Percentiles rank a stretch among this genome's conserved stretches.
Evolutionary conservation across 2,329 filamentous ascomycete genomes (phyloP).

Genomic region (Juglanconis juglandina): DNA sequence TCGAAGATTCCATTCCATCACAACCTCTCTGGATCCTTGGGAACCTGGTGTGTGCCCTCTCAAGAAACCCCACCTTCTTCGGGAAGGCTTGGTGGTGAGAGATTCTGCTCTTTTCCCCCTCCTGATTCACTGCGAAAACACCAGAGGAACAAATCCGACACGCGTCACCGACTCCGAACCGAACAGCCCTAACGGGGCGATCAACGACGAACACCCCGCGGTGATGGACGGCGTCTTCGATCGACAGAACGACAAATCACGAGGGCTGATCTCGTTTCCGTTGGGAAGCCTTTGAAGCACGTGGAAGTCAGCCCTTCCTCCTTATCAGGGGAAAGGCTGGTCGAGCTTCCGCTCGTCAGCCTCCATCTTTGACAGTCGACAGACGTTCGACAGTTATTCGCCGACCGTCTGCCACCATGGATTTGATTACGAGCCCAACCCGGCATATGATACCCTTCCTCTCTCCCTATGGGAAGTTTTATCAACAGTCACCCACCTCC

Average conservation of each 20-base stretch:
- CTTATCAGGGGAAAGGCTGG: neutral
- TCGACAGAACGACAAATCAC: conserved; percentile 3
- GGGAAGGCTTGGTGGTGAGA: conserved; percentile 14
- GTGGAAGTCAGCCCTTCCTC: neutral
- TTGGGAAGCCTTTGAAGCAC: neutral
- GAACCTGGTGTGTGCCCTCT: neutral
- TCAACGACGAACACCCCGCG: neutral
- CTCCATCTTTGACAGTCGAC: neutral
- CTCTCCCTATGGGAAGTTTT: neutral
- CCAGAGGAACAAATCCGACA: neutral
- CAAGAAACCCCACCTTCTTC: conserved; percentile 15
- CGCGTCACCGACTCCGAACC: neutral
- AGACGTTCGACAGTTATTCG: neutral
- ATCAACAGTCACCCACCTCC: neutral
- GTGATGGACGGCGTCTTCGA: neutral
- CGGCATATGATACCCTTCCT: conserved; percentile 3
- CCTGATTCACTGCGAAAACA: neutral
- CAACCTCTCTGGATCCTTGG: neutral
- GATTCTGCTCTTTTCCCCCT: neutral
- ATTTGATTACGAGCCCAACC: conserved; percentile 15
- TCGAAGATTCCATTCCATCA: conserved; percentile 19
- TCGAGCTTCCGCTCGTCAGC: neutral
- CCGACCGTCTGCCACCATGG: conserved; percentile 7
- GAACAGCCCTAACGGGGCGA: neutral
- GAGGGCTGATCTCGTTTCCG: neutral